Evolutionary conservation across 2,329 filamentous ascomycete species (phyloP), one percentile per base, ranked within the genome.

Genomic region (Didymella lethalis): DNA sequence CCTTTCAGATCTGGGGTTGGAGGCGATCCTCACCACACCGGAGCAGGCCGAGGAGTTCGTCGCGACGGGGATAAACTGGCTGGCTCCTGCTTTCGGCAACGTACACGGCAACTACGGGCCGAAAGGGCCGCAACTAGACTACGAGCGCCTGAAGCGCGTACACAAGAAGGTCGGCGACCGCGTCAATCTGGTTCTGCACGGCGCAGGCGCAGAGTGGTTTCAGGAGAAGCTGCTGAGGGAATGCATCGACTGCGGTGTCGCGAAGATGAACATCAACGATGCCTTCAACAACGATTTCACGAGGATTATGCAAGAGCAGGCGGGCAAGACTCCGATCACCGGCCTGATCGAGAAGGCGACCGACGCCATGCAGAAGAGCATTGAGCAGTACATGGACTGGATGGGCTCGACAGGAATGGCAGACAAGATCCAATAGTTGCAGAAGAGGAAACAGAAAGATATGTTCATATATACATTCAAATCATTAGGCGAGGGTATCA

Each of bases 81-180:
- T 93, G 14, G 90, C 90, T 2, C 90, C 90, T 0, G 88, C 88
- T 0, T 91, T 92, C 77, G 90, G 90, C 3, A 92, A 92, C 68
- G 87, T 92, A 44, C 90, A 92, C 76, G 90, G 90, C 6, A 85
- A 88, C 66, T 92, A 92, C 75, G 89, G 89, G 0, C 83, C 86
- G 0, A 77, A 85, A 16, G 89, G 89, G 0, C 85, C 88, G 29
- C 75, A 76, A 46, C 62, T 77, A 32, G 75, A 77, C 54, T 76
- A 75, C 46, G 70, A 65, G 28, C 64, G 72, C 18, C 41, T 75
- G 43, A 70, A 69, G 64, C 73, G 75, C 4, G 84, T 88, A 54
- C 78, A 83, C 53, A 75, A 80, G 48, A 77, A 80, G 48, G 81
- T 84, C 4, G 80, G 80, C 0, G 77, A 79, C 32, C 72, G 79